Base-by-base conservation (phyloP, 176 grass and related monocot genomes). In the Ensete glaucum region DNA sequence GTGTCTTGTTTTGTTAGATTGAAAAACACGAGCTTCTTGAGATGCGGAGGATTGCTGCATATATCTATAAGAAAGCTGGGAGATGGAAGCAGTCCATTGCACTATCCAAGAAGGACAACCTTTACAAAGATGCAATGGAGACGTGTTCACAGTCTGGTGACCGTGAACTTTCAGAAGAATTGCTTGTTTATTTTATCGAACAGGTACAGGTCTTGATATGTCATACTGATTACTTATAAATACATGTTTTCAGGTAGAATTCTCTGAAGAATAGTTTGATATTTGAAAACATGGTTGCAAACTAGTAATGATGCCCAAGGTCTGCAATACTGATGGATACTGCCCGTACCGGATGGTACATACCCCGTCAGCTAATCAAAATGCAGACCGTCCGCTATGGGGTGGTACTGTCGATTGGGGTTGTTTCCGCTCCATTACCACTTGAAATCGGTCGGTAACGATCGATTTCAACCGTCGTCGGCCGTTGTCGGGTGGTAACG, bases 91-190 rank as follows among this genome's bases (percentile, higher is more conserved):
- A 89, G 72, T 98, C 95, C 8, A 94, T 98, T 87, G 88, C 86
- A 26, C 72, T 94, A 50, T 99, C 95, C 0, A 99, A 99, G 85
- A 99, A 94, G 79, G 95, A 94, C 54, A 94, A 89, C 81, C 84
- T 99, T 86, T 99, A 99, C 81, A 99, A 88, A 82, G 95, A 99
- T 84, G 89, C 85, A 80, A 99, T 99, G 95, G 95, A 99, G 81
- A 95, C 96, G 78, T 99, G 96, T 82, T 99, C 96, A 0, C 96
- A 95, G 24, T 99, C 91, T 76, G 91, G 91, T 84, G 91, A 89
- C 70, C 84, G 88, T 16, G 96, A 99, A 53, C 85, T 94, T 26
- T 89, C 90, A 13, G 96, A 99, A 67, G 96, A 99, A 50, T 89
- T 94, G 78, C 88, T 99, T 81, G 86, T 95, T 72, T 99, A 99